These are phyloP conservation scores for Calonectria henricotiae DNA, from an alignment of 2,329 filamentous ascomycete species.

Conservation along the genomic window DNA sequence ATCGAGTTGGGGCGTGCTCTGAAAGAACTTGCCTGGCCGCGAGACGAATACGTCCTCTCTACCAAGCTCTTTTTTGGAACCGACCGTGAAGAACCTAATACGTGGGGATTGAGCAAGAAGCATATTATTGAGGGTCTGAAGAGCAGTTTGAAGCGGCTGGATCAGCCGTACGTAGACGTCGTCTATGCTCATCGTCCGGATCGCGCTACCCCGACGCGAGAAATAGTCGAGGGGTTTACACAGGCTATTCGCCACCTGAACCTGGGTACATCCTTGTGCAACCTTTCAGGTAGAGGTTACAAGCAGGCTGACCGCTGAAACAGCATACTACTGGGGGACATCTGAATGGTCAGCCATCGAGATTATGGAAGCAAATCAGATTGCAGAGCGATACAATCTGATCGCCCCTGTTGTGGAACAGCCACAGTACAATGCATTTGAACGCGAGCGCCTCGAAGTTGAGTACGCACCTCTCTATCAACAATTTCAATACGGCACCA, in stretches of 20 bases:
- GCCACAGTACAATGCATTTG: conserved; percentile 77
- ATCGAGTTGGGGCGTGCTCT: conserved; percentile 75
- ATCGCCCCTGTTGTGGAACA: conserved; percentile 78
- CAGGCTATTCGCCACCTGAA: conserved; percentile 52
- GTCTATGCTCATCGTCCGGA: conserved; percentile 52
- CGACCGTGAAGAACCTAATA: conserved; percentile 65
- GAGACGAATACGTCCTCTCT: conserved; percentile 73
- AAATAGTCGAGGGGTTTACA: conserved; percentile 52
- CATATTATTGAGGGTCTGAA: conserved; percentile 72
- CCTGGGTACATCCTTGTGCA: conserved; percentile 28
- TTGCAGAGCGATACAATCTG: conserved; percentile 73
- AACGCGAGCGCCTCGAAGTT: conserved; percentile 74
- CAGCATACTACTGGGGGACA: conserved; percentile 66
- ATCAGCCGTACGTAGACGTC: conserved; percentile 51
- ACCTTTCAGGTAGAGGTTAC: too few relatives aligned
- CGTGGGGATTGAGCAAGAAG: conserved; percentile 76
- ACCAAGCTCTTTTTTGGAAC: conserved; percentile 58
- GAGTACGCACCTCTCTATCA: conserved; percentile 75
- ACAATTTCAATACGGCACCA: conserved; percentile 72
- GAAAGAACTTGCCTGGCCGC: conserved; percentile 72
- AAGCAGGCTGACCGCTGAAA: background rate
- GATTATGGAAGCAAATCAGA: conserved; percentile 72
- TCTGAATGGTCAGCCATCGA: conserved; percentile 79
- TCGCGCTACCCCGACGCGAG: conserved; percentile 49
- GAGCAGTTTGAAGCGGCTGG: conserved; percentile 48